These are phyloP conservation scores for Rosellinia necatrix DNA, from an alignment of 2,329 filamentous ascomycete species.

Conservation along the genomic window DNA sequence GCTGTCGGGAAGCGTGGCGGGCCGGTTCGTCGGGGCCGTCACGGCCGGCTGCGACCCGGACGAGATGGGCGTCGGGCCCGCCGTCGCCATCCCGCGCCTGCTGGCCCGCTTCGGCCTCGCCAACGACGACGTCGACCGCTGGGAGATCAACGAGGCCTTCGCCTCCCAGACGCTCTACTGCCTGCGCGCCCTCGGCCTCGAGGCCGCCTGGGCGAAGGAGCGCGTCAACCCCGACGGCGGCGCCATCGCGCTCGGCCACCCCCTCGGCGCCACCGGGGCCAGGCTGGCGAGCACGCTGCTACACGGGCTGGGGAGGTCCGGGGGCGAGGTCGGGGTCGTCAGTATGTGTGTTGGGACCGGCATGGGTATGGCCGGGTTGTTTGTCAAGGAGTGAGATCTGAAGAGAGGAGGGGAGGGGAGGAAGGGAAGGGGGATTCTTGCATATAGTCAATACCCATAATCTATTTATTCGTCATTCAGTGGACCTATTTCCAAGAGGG, in stretches of 20 bases:
- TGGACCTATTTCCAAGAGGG: no score
- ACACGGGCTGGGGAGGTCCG: conserved; percentile 69
- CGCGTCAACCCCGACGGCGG: conserved; percentile 91
- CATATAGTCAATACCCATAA: no score
- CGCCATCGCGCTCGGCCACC: conserved; percentile 92
- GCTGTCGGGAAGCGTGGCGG: conserved; percentile 71
- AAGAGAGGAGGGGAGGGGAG: background rate
- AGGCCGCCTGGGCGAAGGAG: conserved; percentile 62
- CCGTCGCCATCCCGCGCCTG: conserved; percentile 82
- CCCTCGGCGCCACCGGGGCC: conserved; percentile 85
- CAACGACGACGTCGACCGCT: conserved; percentile 74
- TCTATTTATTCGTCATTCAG: background rate
- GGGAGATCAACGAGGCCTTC: conserved; percentile 92
- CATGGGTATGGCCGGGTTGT: conserved; percentile 75
- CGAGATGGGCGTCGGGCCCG: conserved; percentile 93
- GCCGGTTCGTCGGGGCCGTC: conserved; percentile 78
- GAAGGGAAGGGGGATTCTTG: background rate
- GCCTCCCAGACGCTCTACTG: conserved; percentile 72
- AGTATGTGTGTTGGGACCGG: conserved; percentile 89
- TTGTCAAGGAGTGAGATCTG: conserved; percentile 61
- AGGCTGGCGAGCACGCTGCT: conserved; percentile 75
- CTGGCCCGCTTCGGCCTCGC: conserved; percentile 70
- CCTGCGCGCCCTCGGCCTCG: conserved; percentile 70
- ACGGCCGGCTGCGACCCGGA: conserved; percentile 82
- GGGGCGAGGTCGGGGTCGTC: conserved; percentile 78